A percentile compares a stretch with the other conserved stretches of the same genome.
phyloP scores from a whole-genome alignment of 331 rosid genomes.

The Pyracantha coccinea region DNA sequence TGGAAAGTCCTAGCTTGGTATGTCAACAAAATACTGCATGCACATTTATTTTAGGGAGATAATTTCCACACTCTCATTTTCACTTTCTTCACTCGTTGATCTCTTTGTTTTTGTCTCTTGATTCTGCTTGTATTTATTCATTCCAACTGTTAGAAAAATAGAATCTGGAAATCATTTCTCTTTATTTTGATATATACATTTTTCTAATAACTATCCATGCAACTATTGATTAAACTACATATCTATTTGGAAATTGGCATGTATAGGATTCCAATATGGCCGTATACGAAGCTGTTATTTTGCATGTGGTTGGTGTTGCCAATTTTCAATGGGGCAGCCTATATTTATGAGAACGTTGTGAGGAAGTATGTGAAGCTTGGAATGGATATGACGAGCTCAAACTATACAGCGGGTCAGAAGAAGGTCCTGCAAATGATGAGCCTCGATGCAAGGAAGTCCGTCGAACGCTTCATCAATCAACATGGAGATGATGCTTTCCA shows the following conservation, averaged over 20 bases:
- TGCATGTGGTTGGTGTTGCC: slow-evolving; percentile 88
- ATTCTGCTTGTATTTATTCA: too few species aligned
- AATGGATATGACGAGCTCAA: background rate
- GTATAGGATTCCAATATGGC: slow-evolving; percentile 84
- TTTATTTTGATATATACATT: background rate
- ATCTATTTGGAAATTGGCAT: background rate
- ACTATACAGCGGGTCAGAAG: slow-evolving; percentile 42
- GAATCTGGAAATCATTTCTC: background rate
- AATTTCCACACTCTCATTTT: background rate
- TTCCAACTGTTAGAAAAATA: background rate
- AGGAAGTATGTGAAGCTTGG: slow-evolving; percentile 57
- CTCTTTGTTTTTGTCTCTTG: too few species aligned
- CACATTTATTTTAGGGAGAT: background rate
- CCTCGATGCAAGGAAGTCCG: slow-evolving; percentile 68
- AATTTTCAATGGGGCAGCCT: slow-evolving; percentile 85
- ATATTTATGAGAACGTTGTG: slow-evolving; percentile 57
- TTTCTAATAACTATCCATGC: too few species aligned
- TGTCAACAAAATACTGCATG: background rate
- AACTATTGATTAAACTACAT: background rate
- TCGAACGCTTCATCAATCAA: slow-evolving; percentile 54
- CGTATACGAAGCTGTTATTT: slow-evolving; percentile 58
- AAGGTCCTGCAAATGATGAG: slow-evolving; percentile 77
- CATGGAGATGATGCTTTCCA: slow-evolving; percentile 70
- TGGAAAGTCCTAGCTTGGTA: slow-evolving; percentile 68
- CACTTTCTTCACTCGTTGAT: too few species aligned